Percentiles rank a stretch among this genome's conserved stretches.
phyloP scores from a whole-genome alignment of 2,329 filamentous ascomycete genomes.

The Grosmannia penicillata region DNA sequence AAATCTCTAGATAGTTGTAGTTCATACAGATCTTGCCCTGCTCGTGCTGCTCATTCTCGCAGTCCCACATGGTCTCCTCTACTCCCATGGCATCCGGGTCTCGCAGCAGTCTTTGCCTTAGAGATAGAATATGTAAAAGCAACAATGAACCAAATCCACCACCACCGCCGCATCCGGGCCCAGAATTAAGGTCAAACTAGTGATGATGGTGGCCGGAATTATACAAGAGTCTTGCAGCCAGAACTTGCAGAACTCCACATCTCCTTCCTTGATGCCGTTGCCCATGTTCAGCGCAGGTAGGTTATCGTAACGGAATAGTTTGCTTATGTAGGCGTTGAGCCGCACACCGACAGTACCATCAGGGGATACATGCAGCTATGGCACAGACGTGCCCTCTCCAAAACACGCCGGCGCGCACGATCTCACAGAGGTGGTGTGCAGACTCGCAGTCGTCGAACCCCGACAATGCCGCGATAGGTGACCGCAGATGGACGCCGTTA shows the following conservation, averaged over 20 bases:
- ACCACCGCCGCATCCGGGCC: too few species aligned
- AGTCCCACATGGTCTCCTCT: too few species aligned
- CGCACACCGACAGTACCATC: slow-evolving; percentile 32
- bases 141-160: too few species aligned
- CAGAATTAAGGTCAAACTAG: too few species aligned
- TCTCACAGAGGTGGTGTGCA: slow-evolving; percentile 52
- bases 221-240: slow-evolving; percentile 44
- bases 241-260: slow-evolving; percentile 68
- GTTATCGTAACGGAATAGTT: slow-evolving; percentile 66
- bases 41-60: too few species aligned
- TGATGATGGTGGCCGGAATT: slow-evolving; percentile 56
- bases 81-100: too few species aligned
- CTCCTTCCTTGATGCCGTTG: slow-evolving; percentile 50
- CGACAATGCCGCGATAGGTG: slow-evolving; percentile 57
- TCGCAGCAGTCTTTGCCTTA: too few species aligned
- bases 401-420: slow-evolving; percentile 53
- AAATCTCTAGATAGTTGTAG: too few species aligned
- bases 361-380: slow-evolving; percentile 47
- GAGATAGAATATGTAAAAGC: too few species aligned
- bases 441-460: slow-evolving; percentile 51
- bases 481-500: slow-evolving; percentile 29
- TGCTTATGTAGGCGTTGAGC: slow-evolving; percentile 55
- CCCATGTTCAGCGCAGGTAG: slow-evolving; percentile 41
- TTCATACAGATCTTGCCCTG: too few species aligned
- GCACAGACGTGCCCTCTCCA: slow-evolving; percentile 61